A percentile compares a stretch with the other conserved stretches of the same genome.
phyloP scores from a whole-genome alignment of 2,329 filamentous ascomycete species.

The Cladosporium sp. region DNA sequence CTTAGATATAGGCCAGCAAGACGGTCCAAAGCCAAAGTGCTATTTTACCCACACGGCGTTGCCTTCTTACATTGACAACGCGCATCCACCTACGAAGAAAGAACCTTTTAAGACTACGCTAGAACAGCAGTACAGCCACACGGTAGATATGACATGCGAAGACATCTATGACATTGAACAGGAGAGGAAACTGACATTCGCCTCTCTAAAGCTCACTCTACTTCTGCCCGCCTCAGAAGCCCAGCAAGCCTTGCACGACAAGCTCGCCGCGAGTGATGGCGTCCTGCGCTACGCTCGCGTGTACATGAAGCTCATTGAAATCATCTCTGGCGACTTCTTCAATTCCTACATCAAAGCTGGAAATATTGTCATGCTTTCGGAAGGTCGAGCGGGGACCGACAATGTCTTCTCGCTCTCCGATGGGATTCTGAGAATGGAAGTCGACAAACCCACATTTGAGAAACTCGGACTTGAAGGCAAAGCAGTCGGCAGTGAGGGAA shows the following conservation, averaged over 20 bases:
- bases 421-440: slow-evolving; percentile 67
- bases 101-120: slow-evolving; percentile 69
- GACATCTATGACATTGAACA: neutral
- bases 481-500: slow-evolving; percentile 51
- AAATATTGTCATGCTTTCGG: slow-evolving; percentile 75
- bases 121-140: slow-evolving; percentile 61
- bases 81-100: slow-evolving; percentile 63
- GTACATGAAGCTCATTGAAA: slow-evolving; percentile 62
- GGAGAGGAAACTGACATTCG: neutral
- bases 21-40: slow-evolving; percentile 50
- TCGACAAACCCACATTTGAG: slow-evolving; percentile 79
- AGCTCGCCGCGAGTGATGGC: slow-evolving; percentile 16
- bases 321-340: slow-evolving; percentile 72
- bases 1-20: slow-evolving; percentile 1
- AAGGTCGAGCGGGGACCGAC: slow-evolving; percentile 64
- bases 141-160: slow-evolving; percentile 33
- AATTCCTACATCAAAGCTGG: slow-evolving; percentile 77
- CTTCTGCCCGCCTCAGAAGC: slow-evolving; percentile 52
- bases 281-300: slow-evolving; percentile 57
- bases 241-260: neutral
- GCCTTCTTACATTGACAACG: slow-evolving; percentile 60
- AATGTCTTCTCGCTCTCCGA: slow-evolving; percentile 66
- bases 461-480: slow-evolving; percentile 72
- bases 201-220: slow-evolving; percentile 52
- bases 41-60: slow-evolving; percentile 64